phyloP scores from a whole-genome alignment of 2,329 filamentous ascomycete genomes.

The Paraconiothyrium sp. region DNA sequence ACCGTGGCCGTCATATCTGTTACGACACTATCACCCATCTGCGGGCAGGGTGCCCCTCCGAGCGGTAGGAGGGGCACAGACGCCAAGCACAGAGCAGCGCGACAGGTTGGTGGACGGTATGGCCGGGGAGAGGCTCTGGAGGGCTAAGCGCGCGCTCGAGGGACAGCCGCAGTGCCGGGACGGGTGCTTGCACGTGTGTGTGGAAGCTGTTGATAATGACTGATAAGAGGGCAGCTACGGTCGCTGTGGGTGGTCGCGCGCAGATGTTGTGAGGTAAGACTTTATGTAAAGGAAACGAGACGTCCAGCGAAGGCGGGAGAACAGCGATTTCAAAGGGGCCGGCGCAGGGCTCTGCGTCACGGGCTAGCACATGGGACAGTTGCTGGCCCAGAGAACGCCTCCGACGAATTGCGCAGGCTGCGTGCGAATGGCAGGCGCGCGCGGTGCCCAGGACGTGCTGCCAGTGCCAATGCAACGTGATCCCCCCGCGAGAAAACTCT shows the following conservation, averaged over 20 bases:
- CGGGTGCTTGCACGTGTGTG: constrained; percentile 43
- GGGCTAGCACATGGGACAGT: constrained; percentile 10
- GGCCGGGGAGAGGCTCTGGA: constrained; percentile 39
- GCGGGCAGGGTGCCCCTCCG: constrained; percentile 56
- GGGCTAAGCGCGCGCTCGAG: constrained; percentile 50
- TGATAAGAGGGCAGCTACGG: constrained; percentile 51
- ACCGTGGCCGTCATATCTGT: constrained; percentile 56
- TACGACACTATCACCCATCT: constrained; percentile 60
- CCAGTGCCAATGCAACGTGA: constrained; percentile 20
- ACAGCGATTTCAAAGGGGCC: constrained; percentile 43
- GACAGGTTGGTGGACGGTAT: constrained; percentile 30
- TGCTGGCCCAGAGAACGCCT: background rate
- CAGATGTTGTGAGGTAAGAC: constrained; percentile 58
- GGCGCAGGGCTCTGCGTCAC: constrained; percentile 26
- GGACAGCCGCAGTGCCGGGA: constrained; percentile 48
- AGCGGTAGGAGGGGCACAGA: constrained; percentile 48
- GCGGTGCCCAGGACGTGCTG: constrained; percentile 33
- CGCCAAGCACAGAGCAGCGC: constrained; percentile 49
- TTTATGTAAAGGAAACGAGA: constrained; percentile 58
- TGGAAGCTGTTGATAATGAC: constrained; percentile 53
- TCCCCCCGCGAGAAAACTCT: constrained; percentile 16
- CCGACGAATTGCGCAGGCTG: background rate
- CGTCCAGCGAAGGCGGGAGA: constrained; percentile 44
- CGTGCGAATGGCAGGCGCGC: constrained; percentile 33
- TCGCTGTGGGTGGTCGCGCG: constrained; percentile 49